Percentiles rank a stretch among this genome's conserved stretches.
Conservation (phyloP, 2,329 filamentous ascomycete genomes). For the Botrytis fragariae region DNA sequence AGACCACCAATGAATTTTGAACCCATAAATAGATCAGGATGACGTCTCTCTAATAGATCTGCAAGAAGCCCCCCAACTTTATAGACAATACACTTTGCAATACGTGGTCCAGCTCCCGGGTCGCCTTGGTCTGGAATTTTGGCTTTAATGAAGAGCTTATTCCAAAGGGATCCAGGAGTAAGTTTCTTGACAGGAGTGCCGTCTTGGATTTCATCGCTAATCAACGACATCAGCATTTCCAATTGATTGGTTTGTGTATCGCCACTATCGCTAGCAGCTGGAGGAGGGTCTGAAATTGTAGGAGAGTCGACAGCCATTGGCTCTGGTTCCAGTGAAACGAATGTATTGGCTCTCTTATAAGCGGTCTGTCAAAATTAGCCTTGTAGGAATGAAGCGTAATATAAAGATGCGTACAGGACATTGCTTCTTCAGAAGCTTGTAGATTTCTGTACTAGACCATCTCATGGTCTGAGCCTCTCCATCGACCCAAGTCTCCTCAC, state of each 20-base stretch:
- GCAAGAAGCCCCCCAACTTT: not conserved
- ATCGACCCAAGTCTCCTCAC: constrained; percentile 11
- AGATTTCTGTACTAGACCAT: constrained; percentile 8
- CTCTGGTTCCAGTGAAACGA: not conserved
- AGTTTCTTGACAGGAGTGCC: constrained; percentile 9
- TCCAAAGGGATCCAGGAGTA: not conserved
- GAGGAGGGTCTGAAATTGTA: not conserved
- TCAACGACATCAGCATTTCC: not conserved
- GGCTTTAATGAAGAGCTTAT: not conserved
- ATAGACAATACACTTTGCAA: constrained; percentile 17
- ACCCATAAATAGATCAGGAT: not conserved
- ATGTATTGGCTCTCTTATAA: not conserved
- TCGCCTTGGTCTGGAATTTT: constrained; percentile 4
- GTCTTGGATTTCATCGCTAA: not conserved
- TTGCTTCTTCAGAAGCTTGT: constrained; percentile 13
- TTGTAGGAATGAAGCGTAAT: not conserved
- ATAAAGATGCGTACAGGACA: constrained; percentile 5
- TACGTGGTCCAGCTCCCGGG: constrained; percentile 3
- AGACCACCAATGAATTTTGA: constrained; percentile 2
- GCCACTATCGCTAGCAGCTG: not conserved
- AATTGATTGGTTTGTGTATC: constrained; percentile 5
- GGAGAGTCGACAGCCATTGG: not conserved
- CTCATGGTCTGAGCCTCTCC: not conserved
- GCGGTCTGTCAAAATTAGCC: not conserved
- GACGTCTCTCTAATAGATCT: constrained; percentile 1